Base-by-base conservation (phyloP, 2,329 filamentous ascomycete species). In the Aspergillus japonicus region DNA sequence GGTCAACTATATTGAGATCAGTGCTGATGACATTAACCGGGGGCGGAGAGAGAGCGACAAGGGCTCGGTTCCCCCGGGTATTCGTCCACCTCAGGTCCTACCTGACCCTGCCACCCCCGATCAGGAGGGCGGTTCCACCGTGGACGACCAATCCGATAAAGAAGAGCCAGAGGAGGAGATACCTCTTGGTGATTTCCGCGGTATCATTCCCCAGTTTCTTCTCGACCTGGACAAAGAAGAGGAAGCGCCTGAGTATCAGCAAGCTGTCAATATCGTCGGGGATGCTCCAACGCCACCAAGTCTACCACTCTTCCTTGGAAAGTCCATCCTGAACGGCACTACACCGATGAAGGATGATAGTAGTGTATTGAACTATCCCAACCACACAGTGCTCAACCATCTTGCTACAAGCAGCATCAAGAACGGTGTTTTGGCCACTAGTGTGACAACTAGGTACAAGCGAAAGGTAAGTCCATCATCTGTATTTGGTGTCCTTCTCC, bases 401-500 rank as follows among this genome's bases (percentile, higher is more conserved):
- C 81, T 99, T 67, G 94, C 94, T 52, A 99, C 95, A 3, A 98
- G 94, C 77, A 97, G 93, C 75, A 99, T 99, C 77, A 97, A 96
- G 81, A 92, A 96, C 67, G 93, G 94, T 64, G 91, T 98, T 26
- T 82, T 99, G 65, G 95, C 95, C 35, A 96, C 96, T 5, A 97
- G 93, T 71, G 94, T 92, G 14, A 99, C 95, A 5, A 99, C 95
- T n/a, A 85, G 95, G 75, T 99, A 98, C 76, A 96, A 92, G 80
- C 89, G 91, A 77, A 99, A 99, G 75, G 78, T 80, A 68, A 61
- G 70, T 62, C 39, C 12, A 29, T 19, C 10, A 54, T 3, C 4
- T 26, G 5, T 3, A 33, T 11, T 31, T 24, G 1, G 14, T 33
- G 12, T 5, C 12, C 33, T 35, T 16, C 5, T 5, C 12, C 14